phyloP scores from a whole-genome alignment of 2,329 filamentous ascomycete species.

The Epicoccum nigrum region DNA sequence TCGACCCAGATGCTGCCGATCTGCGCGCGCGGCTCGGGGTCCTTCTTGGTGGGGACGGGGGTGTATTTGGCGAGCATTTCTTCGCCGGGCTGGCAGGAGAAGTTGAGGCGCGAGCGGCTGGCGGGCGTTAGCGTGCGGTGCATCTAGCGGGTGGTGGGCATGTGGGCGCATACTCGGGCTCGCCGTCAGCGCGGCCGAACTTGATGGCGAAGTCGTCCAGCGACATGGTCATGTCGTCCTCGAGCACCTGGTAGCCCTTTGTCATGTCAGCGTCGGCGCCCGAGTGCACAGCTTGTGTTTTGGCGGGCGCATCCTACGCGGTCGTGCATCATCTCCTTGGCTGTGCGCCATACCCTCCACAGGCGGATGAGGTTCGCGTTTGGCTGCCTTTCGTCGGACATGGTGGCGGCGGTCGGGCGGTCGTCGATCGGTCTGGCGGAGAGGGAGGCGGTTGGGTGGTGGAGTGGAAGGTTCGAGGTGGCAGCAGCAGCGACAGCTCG shows the following conservation, averaged over 20 bases:
- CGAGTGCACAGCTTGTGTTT: constrained; percentile 13
- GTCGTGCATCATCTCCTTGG: constrained; percentile 93
- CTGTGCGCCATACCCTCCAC: constrained; percentile 93
- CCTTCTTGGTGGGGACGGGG: constrained; percentile 68
- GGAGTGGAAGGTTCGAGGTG: constrained; percentile 9
- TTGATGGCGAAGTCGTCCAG: constrained; percentile 79
- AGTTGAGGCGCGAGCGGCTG: constrained; percentile 84
- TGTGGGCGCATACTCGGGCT: constrained; percentile 68
- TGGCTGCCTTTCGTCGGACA: constrained; percentile 36
- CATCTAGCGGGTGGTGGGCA: neutral
- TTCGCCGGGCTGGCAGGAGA: constrained; percentile 83
- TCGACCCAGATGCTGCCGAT: constrained; percentile 93
- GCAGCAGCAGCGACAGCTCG: constrained; percentile 9
- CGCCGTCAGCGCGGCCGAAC: constrained; percentile 75
- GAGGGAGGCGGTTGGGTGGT: constrained; percentile 16
- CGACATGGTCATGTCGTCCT: constrained; percentile 85
- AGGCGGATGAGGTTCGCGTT: constrained; percentile 61
- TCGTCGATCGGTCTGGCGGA: constrained; percentile 1
- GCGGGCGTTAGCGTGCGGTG: constrained; percentile 14
- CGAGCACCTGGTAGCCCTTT: constrained; percentile 90
- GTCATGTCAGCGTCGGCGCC: constrained; percentile 25
- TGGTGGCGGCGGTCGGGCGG: constrained; percentile 20
- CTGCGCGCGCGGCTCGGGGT: constrained; percentile 73
- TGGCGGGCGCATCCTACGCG: constrained; percentile 65
- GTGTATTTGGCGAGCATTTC: constrained; percentile 87